Evolutionary conservation across 2,329 filamentous ascomycete genomes (phyloP), one percentile per base, ranked within the genome.

Genomic region (Plectosphaerella sp.): DNA sequence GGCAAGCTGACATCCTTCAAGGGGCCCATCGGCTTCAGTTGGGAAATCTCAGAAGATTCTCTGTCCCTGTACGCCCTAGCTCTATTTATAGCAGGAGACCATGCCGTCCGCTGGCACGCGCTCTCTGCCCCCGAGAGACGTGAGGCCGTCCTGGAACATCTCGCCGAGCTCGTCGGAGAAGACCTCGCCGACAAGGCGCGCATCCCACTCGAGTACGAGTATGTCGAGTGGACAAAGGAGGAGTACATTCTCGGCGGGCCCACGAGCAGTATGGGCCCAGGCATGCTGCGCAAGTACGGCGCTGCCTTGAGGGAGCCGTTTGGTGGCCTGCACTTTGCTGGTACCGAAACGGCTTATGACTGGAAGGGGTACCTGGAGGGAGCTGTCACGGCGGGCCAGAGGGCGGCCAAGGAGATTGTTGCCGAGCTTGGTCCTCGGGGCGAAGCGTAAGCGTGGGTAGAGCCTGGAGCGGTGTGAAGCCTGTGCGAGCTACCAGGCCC

Each of bases 1-100:
- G 77, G 75, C 5, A 63, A 74, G 18, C 63, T 69, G 3, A 67
- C 70, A 48, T 73, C 70, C 0, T 68, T 47, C 14, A 51, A 54
- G 3, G 63, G 63, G 0, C 64, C 64, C 10, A 52, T 67, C 35
- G 54, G 53, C 54, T 64, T 67, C 45, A 61, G 58, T 9, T 60
- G 63, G 52, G 64, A 67, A 43, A 64, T 58, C 1, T 62, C 57
- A 33, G 52, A 58, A 2, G 51, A 68, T 45, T 47, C 45, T 1
- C 58, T 64, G 25, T 25, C 28, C 12, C 8, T 47, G 45, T 65
- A 62, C 45, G 60, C 61, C 45, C 57, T 68, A 8, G 60, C 62
- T 5, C 57, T 59, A 41, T 73, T 73, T 45, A 50, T 71, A 33
- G 57, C 58, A 0, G 69, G 71, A 1, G 59, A 66, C 5, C 53